Evolutionary conservation across 2,329 filamentous ascomycete species (phyloP), one percentile per base, ranked within the genome.

Genomic region (Penicillium vulpinum): DNA sequence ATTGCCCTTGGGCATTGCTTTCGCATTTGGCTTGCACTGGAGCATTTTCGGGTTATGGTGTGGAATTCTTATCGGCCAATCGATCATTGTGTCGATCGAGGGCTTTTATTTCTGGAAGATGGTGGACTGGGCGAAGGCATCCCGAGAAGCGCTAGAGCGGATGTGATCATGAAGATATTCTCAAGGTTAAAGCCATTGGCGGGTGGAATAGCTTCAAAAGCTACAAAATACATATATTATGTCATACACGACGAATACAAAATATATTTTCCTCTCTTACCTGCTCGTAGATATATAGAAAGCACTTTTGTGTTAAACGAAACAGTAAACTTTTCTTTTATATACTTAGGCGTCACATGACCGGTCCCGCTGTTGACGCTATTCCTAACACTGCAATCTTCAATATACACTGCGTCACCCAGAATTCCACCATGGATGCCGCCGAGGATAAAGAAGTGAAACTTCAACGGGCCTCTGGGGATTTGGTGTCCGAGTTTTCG

Each of bases 1-100:
- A 0, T 78, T 96, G 70, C 92, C 92, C 0, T 83, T 95, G 26
- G 89, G 87, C 26, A 87, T 96, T 61, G 84, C 82, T 6, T 83
- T 88, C 0, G 88, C 86, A 0, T 95, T 96, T 72, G 88, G 85
- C 0, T 77, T 91, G 4, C 81, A 81, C 16, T 93, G 88, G 90
- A 84, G 85, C 53, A 76, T 96, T 44, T 80, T 84, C 49, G 92
- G 92, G 0, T 76, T 96, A 26, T 96, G 92, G 92, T 77, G 80
- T 18, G 89, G 89, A 21, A 83, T 90, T 2, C 86, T 86, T 0
- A 70, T 93, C 59, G 92, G 88, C 1, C 75, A 94, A 16, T 75
- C 74, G 9, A 64, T 81, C 59, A 83, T 86, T 2, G 72, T 78
- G 4, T 65, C 68, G 7, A 78, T 84, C 41, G 84, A 86, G 62